A percentile compares a stretch with the other conserved stretches of the same genome.
These are phyloP conservation scores for Haematococcus lacustris DNA, from an alignment of 139 green algal species.

Conservation along the genomic window DNA sequence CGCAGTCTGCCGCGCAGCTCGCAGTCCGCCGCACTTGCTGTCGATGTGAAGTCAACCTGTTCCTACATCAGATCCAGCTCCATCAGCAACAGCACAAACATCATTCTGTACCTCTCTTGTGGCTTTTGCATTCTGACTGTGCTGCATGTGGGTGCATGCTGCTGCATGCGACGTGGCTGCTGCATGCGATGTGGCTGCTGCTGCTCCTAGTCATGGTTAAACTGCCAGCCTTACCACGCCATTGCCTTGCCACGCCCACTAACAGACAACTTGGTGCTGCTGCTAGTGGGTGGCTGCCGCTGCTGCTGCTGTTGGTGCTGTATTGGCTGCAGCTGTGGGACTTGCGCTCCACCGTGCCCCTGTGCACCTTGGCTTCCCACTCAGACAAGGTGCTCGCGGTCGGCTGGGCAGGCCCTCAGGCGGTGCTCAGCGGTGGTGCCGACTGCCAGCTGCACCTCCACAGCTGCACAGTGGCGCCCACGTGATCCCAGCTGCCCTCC, in stretches of 20 bases:
- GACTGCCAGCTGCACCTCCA: slow-evolving; percentile 54
- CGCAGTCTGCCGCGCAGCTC: background rate
- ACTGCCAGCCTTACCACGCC: background rate
- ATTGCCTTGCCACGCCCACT: too few species aligned
- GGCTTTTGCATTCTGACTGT: background rate
- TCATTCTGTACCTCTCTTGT: too few species aligned
- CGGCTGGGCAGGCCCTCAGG: slow-evolving; percentile 18
- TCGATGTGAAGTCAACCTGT: background rate
- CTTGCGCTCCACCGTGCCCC: slow-evolving; percentile 27
- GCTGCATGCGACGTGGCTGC: background rate
- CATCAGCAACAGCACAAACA: background rate
- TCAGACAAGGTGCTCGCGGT: slow-evolving; percentile 49
- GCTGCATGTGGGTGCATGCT: background rate
- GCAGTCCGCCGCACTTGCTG: background rate
- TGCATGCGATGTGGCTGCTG: background rate
- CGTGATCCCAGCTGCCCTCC: too few species aligned
- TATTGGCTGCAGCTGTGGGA: slow-evolving; percentile 6
- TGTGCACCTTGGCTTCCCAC: slow-evolving; percentile 43
- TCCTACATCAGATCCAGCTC: background rate
- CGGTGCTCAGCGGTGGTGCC: slow-evolving; percentile 37
- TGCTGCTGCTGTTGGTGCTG: slow-evolving; percentile 2
- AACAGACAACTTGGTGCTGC: too few species aligned
- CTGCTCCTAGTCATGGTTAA: background rate
- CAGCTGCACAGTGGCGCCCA: too few species aligned
- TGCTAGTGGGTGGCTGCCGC: background rate